Evolutionary conservation across 257 asterid species (phyloP).

Genomic region (Solanum neorickii): DNA sequence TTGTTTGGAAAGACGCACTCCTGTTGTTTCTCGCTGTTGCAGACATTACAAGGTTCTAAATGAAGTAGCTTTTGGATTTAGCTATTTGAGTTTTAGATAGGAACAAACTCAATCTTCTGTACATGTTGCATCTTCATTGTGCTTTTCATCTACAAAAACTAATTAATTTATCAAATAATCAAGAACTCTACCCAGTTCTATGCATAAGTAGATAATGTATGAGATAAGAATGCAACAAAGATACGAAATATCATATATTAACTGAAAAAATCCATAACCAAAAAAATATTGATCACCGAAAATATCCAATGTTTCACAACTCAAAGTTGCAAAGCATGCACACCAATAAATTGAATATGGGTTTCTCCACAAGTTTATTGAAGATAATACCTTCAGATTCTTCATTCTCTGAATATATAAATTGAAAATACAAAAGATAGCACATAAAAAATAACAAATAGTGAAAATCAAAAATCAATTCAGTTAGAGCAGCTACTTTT

Average conservation of each 20-base stretch:
- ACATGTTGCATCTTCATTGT: not conserved
- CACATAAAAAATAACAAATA: not conserved
- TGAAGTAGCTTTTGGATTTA: not conserved
- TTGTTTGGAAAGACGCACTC: not conserved
- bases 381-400: not conserved
- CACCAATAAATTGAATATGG: not conserved
- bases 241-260: not conserved
- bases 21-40: not conserved
- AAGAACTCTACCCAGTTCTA: not conserved
- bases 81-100: not conserved
- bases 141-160: not conserved
- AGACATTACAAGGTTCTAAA: not conserved
- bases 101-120: not conserved
- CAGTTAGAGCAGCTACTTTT: not conserved
- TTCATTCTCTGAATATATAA: not conserved
- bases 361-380: not conserved
- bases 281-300: not conserved
- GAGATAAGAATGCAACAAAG: not conserved
- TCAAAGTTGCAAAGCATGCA: not conserved
- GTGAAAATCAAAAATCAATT: not conserved
- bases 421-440: not conserved
- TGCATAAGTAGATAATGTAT: not conserved
- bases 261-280: not conserved
- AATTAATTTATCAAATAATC: not conserved
- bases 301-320: not conserved